These are phyloP conservation scores for Cryptomeria japonica DNA, from an alignment of 75 land plant species.

Conservation along the genomic window DNA sequence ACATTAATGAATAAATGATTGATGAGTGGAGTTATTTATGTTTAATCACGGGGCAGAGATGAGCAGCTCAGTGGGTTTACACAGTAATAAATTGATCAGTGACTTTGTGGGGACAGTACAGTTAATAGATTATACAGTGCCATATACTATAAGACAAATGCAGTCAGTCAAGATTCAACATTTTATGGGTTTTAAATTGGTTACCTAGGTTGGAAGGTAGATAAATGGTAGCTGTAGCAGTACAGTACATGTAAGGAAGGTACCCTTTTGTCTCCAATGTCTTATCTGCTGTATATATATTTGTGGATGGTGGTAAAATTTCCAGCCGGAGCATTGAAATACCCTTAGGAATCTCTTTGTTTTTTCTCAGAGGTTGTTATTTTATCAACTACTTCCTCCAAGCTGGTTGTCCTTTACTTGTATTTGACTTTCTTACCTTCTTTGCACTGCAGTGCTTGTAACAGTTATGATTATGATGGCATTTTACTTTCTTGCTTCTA, in stretches of 20 bases:
- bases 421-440: not conserved
- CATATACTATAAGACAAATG: not conserved
- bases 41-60: too few relatives aligned
- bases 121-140: too few relatives aligned
- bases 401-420: not conserved
- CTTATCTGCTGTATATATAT: not conserved
- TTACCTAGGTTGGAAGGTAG: not conserved
- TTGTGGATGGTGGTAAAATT: not conserved
- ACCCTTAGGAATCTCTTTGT: not conserved
- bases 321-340: not conserved
- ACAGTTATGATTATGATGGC: not conserved
- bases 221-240: not conserved
- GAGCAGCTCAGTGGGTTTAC: not conserved
- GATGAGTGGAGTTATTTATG: not conserved
- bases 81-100: not conserved
- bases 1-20: conserved; percentile 8
- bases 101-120: not conserved
- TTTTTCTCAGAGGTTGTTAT: not conserved
- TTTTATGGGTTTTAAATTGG: not conserved
- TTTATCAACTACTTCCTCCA: not conserved
- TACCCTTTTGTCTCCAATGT: not conserved
- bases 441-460: not conserved
- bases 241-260: not conserved
- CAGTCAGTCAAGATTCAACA: not conserved
- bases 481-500: not conserved